A percentile compares a stretch with the other conserved stretches of the same genome.
Evolutionary conservation across 371 early-diverging fungal genomes (phyloP).

Genomic region (Coemansia sp.): DNA sequence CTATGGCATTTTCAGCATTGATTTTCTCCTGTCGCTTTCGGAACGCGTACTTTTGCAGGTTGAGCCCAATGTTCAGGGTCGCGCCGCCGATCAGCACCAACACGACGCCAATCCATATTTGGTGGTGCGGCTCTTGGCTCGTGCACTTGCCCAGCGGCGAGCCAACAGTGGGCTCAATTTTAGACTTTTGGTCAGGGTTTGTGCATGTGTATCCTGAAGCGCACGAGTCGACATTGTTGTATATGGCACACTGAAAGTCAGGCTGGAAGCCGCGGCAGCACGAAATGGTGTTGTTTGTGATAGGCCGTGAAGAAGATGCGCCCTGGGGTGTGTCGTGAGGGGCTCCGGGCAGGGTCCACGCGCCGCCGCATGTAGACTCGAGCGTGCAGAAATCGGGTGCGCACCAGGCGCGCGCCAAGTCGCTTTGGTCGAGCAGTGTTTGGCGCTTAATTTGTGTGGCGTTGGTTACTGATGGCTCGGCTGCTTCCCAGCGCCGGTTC

Average conservation of each 20-base stretch:
- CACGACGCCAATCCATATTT: constrained; percentile 70
- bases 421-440: constrained; percentile 9
- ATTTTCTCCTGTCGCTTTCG: constrained; percentile 56
- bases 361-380: constrained; percentile 59
- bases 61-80: constrained; percentile 78
- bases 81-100: constrained; percentile 71
- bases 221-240: constrained; percentile 54
- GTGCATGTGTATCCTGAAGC: constrained; percentile 39
- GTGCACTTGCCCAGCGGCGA: constrained; percentile 49
- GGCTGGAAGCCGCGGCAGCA: constrained; percentile 57
- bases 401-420: constrained; percentile 49
- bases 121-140: constrained; percentile 52
- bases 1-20: constrained; percentile 26
- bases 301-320: constrained; percentile 11
- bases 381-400: constrained; percentile 58
- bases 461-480: constrained; percentile 27
- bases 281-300: constrained; percentile 27
- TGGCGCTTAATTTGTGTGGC: constrained; percentile 15
- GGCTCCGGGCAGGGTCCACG: constrained; percentile 54
- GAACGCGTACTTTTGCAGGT: constrained; percentile 81
- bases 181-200: not conserved
- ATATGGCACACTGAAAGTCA: constrained; percentile 48
- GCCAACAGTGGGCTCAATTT: constrained; percentile 10
- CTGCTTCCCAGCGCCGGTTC: constrained; percentile 22
- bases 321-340: constrained; percentile 37